These are phyloP conservation scores for Aspergillus baeticus DNA, from an alignment of 495 filamentous ascomycete species.

Conservation along the genomic window DNA sequence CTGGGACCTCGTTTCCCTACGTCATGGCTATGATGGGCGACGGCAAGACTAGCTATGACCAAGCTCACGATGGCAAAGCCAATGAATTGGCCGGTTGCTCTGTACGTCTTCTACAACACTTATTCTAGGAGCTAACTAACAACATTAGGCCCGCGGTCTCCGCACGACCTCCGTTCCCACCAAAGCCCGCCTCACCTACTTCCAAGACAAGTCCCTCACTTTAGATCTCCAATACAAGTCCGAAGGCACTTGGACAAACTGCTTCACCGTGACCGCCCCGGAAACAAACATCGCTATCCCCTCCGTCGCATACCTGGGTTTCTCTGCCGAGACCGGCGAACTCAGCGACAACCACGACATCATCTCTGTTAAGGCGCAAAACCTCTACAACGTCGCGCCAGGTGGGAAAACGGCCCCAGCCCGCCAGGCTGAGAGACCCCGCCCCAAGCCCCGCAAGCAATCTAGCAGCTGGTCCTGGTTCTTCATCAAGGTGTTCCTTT, in stretches of 20 bases:
- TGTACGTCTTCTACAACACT: slow-evolving; percentile 36
- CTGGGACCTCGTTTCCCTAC: slow-evolving; percentile 92
- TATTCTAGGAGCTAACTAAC: not conserved
- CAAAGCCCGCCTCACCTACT: slow-evolving; percentile 87
- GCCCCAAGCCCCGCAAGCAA: slow-evolving; percentile 30
- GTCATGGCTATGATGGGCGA: slow-evolving; percentile 99
- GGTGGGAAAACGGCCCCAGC: slow-evolving; percentile 29
- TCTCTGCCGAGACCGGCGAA: slow-evolving; percentile 94
- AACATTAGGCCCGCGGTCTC: slow-evolving; percentile 72
- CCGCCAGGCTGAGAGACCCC: slow-evolving; percentile 34
- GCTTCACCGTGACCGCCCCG: slow-evolving; percentile 68
- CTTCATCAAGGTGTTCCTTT: slow-evolving; percentile 78
- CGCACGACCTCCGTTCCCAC: slow-evolving; percentile 75
- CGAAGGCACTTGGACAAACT: slow-evolving; percentile 83
- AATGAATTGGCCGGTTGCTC: slow-evolving; percentile 95
- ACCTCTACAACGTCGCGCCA: slow-evolving; percentile 71
- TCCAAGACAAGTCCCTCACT: slow-evolving; percentile 89
- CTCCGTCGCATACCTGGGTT: slow-evolving; percentile 88
- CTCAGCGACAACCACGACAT: slow-evolving; percentile 98
- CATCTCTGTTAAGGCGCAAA: slow-evolving; percentile 81
- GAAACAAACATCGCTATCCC: slow-evolving; percentile 77
- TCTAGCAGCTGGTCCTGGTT: slow-evolving; percentile 88
- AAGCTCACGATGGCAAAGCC: slow-evolving; percentile 90
- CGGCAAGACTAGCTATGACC: slow-evolving; percentile 84
- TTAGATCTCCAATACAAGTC: slow-evolving; percentile 92